Base-by-base conservation (phyloP, 2,329 filamentous ascomycete genomes). In the Aureobasidium sp. region DNA sequence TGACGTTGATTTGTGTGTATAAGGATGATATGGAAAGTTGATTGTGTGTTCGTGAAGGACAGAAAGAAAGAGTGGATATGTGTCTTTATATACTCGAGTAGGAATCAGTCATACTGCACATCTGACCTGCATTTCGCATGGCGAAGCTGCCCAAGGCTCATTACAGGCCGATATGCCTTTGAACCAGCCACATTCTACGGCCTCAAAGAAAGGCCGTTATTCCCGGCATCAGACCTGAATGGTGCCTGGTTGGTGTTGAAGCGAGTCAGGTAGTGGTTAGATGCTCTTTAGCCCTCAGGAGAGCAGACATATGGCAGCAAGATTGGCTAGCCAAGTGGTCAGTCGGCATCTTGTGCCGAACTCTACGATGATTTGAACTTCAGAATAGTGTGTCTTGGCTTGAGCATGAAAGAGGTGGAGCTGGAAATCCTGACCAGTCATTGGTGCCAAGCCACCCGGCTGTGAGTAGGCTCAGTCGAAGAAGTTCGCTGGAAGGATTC, bases 381-480 rank as follows among this genome's bases (percentile, higher is more conserved):
- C 37, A 44, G 20, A 34, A 25, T 36, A 11, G n/a, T 42, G 12
- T 42, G 29, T 29, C 34, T 58, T 48, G 41, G 42, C 42, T 47
- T 58, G 55, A 58, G 55, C 42, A 48, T 47, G 31, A 48, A 39
- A 58, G 55, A 47, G 20, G 17, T 45, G 39, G 27, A 31, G 29
- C 27, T 22, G 29, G 20, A 37, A n/a, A 36, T n/a, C 8, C 42
- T 47, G 14, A 42, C 37, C 29, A 37, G 42, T 47, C 20, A 34
- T 48, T 58, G 55, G 42, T 48, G 55, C 55, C 55, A 58, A 58
- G 55, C 55, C 52, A 47, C 55, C 12, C 42, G 39, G 55, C 53
- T 57, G 53, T 57, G 41, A 36, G 53, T 34, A 57, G 39, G 53
- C 53, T 45, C 39, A 45, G 55, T 48, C 39, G 17, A 25, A 34